Evolutionary conservation across 192 early-diverging fungal genomes (phyloP), one percentile per base, ranked within the genome.

Genomic region (Umbelopsis vinacea): DNA sequence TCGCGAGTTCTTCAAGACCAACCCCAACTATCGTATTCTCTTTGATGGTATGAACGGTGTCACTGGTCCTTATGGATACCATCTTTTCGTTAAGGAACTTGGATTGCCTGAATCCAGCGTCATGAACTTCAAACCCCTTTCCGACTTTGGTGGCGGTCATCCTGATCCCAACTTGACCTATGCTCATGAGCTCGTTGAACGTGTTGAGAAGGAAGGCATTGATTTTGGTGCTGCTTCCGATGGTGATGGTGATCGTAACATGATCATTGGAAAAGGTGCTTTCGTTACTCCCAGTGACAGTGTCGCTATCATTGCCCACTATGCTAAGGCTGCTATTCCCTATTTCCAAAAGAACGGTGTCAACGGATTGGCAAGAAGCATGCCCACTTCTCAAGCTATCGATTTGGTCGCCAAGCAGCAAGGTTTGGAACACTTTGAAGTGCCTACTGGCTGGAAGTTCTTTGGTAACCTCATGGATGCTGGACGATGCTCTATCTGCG

Each of bases 381-480:
- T 99, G 97, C 97, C 97, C n/a, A 99, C 97, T 11, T 91, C 89
- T 35, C 89, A 86, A 63, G 94, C 97, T 10, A 76, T 99, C 22
- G 97, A 99, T 74, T 79, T 88, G 15, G 97, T 99, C 8, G 96
- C 95, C 0, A 82, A 87, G 53, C 91, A 93, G 81, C 89, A 93
- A 80, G 90, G 90, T 0, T 73, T 95, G 14, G 79, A 92, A 57
- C 63, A 85, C 69, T 99, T 92, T 75, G 96, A 97, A 80, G 93
- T 94, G 5, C 97, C 97, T 15, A 99, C 97, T 7, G 78, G 90
- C 46, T 92, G 92, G 92, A 93, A 97, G 84, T 99, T 99, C 87
- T 99, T 99, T 90, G 96, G 97, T 50, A 98, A 98, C 84, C 81
- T 99, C 48, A 97, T 99, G 96, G 97, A 99, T 77, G 96, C 95